Evolutionary conservation across 148 eudicot genomes (phyloP), one percentile per base, ranked within the genome.

Genomic region (Camellia lanceoleosa): DNA sequence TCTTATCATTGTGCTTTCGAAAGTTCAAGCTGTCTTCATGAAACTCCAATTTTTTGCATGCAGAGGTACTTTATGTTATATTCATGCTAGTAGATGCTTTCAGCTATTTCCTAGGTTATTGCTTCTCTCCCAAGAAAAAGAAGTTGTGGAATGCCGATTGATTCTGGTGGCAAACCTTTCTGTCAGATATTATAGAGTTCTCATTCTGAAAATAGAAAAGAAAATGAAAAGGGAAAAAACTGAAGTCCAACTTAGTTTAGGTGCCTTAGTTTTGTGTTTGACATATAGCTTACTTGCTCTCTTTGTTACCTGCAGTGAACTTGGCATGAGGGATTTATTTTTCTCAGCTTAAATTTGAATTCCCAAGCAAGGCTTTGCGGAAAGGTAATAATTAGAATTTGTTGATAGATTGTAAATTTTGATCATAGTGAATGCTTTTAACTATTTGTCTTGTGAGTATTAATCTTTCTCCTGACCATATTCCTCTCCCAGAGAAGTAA

Each of bases 1-100:
- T 69, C 18, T 69, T 54, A 69, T 69, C 38, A 46, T 11, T 23
- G 51, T 19, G 56, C 38, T 71, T 49, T 19, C 18, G 15, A 49
- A 19, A 20, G 5, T 71, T 49, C 74, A 71, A 49, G 38, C 14
- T 49, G 58, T 71, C 58, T 47, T 71, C 6, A 49, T 0, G n/a
- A 11, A 19, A 19, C 74, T 71, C 58, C 59, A 46, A 44, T 43
- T 67, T 12, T 69, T 69, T 16, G 73, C 73, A 69, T 71, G 56
- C 14, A 19, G 41, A 70, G 55, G 14, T 46, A 70, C 74, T 18
- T 70, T 46, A 46, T 70, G 56, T 70, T 18, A 42, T 44, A 44
- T 44, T 20, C 56, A 47, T 10, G 30, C 56, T 47, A 70, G 11
- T 5, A 8, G 56, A 70, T 70, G 38, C 55, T 70, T 70, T 47